Evolutionary conservation across 2,329 filamentous ascomycete species (phyloP), one percentile per base, ranked within the genome.

Genomic region (Hymenoscyphus linearis): DNA sequence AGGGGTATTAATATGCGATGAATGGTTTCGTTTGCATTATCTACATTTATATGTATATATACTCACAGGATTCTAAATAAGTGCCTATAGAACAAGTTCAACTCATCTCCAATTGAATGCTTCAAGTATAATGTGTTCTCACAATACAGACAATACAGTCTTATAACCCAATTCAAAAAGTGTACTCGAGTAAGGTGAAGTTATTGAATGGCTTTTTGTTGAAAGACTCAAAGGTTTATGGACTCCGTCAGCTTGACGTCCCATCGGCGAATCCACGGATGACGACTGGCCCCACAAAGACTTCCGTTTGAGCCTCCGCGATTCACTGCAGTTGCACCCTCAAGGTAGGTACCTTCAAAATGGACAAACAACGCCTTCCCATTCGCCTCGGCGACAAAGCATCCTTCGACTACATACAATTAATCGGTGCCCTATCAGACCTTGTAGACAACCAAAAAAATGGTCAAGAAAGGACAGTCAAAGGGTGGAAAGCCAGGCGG

Each of bases 391-490:
- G 34, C 35, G 25, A 56, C 12, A 26, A 13, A 22, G 2, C 10
- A 52, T 16, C 12, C 25, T 26, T 5, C 3, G 18, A 26, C 34
- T 4, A n/a, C 37, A 52, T 53, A 44, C 35, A 13, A 2, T 60
- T 68, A 65, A 50, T 66, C 67, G 66, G 65, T 65, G 50, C n/a
- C n/a, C 37, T 35, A 57, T 18, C 47, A 18, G 16, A 18, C 13
- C 36, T 34, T 53, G 22, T 53, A 52, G 36, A 57, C 27, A 54
- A 14, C 60, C 65, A 68, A 63, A 61, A 44, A 47, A 26, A 74
- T 74, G 72, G 71, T 72, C 67, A 74, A 73, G 61, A 73, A 72
- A 60, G 69, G 69, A 56, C 71, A 72, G 64, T 18, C 71, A 34
- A 73, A 72, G 57, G 70, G 70, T 6, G 66, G 65, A 13, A 73